Base-by-base conservation (phyloP, 176 grass and related monocot genomes). In the Avena atlantica region DNA sequence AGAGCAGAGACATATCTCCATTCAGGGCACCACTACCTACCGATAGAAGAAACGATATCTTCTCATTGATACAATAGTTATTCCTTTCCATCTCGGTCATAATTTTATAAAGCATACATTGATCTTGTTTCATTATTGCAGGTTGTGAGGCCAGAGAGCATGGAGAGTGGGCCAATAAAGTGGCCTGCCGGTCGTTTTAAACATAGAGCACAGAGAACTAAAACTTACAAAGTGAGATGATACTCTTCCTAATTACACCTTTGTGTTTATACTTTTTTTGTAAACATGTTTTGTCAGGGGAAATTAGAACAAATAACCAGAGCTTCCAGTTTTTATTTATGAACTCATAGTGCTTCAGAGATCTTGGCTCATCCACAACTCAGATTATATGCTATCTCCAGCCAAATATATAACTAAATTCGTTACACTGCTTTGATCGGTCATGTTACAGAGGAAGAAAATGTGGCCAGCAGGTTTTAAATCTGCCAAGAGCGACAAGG, bases 171-270 rank as follows among this genome's bases (percentile, higher is more conserved):
- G 16, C 44, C 45, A 16, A 79, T 31, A 84, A 73, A 61, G n/a
- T 6, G 40, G 21, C 15, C 55, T 17, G 52, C 4, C 8, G 0
- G 68, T 70, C 80, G 74, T 84, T 29, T 29, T 78, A 79, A 49
- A 40, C 12, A 51, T 2, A 51, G 3, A 65, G 27, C 47, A 47
- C 59, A 53, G 4, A 78, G 48, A 29, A 63, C 24, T 52, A 76
- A 64, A 4, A 25, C 83, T 50, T 42, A n/a, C 76, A 78, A 85
- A 85, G 83, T 85, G 42, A 85, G 73, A 78, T 23, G 73, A 78
- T 23, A 47, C 34, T 14, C n/a, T 20, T 4, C 3, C 51, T 25
- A 45, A 13, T 19, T 61, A 37, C 31, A 73, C 25, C 34, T 8
- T 24, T 84, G 21, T 62, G 62, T 29, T 8, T 8, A 19, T 1